Evolutionary conservation across 192 early-diverging fungal genomes (phyloP).

Genomic region (Coemansia sp.): DNA sequence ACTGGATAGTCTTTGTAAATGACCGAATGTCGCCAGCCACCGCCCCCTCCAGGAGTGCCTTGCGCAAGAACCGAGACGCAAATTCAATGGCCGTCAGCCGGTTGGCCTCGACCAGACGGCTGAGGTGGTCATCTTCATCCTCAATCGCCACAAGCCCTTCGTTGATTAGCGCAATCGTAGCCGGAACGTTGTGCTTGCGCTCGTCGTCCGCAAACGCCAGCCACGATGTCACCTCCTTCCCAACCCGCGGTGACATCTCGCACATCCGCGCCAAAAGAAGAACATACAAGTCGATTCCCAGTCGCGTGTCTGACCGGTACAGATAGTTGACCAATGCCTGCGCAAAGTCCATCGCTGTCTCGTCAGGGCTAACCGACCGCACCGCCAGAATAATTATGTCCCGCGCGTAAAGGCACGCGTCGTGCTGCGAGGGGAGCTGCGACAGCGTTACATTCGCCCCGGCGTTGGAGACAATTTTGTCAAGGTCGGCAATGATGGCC

Average conservation of each 20-base stretch:
- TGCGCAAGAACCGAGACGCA: conserved; percentile 71
- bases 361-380: conserved; percentile 72
- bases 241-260: conserved; percentile 76
- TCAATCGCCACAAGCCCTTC: conserved; percentile 70
- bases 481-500: conserved; percentile 73
- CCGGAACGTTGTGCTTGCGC: conserved; percentile 87
- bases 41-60: conserved; percentile 58
- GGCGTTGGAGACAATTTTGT: conserved; percentile 64
- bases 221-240: conserved; percentile 88
- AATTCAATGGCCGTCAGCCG: conserved; percentile 73
- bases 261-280: conserved; percentile 81
- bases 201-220: conserved; percentile 93
- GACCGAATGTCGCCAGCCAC: conserved; percentile 56
- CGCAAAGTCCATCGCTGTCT: conserved; percentile 80
- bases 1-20: conserved; percentile 72
- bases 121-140: conserved; percentile 90
- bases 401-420: conserved; percentile 68
- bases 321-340: conserved; percentile 86
- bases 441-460: conserved; percentile 50
- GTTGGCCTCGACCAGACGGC: conserved; percentile 77
- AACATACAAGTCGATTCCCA: conserved; percentile 82
- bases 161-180: conserved; percentile 78
- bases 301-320: conserved; percentile 72
- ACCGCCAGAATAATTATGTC: conserved; percentile 74
- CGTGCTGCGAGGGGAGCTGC: conserved; percentile 75